phyloP scores from a whole-genome alignment of 768 basidiomycete genomes.

The Hericium rajendrae region DNA sequence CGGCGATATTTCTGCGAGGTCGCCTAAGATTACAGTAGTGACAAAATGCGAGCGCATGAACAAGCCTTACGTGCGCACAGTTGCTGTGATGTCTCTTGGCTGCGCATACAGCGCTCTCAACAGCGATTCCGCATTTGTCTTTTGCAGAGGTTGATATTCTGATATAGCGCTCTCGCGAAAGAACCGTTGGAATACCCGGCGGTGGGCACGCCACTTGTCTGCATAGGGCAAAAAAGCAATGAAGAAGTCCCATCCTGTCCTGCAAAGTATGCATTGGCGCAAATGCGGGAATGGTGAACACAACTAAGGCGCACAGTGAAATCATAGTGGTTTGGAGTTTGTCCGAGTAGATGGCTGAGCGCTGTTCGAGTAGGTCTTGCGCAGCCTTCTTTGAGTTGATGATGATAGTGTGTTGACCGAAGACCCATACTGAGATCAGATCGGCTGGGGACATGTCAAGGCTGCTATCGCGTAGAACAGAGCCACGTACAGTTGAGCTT shows the following conservation, averaged over 20 bases:
- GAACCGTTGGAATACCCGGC: background rate
- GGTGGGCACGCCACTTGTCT: background rate
- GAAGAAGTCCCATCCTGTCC: background rate
- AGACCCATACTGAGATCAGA: background rate
- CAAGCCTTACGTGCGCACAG: background rate
- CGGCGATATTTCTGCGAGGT: background rate
- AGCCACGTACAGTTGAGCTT: background rate
- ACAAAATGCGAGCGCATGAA: background rate
- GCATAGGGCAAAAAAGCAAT: background rate
- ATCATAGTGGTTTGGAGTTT: background rate
- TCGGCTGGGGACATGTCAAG: background rate
- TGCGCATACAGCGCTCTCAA: background rate
- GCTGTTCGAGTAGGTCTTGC: background rate
- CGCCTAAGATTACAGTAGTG: no score
- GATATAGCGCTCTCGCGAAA: background rate
- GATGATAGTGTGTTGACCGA: background rate
- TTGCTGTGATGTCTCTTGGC: background rate
- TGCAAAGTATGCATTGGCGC: background rate
- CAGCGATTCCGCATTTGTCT: background rate
- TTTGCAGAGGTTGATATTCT: background rate
- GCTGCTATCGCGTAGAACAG: no score
- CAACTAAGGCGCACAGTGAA: background rate
- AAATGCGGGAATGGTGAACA: background rate
- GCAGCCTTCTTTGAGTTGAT: background rate
- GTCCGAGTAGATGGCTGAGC: background rate